phyloP scores from a whole-genome alignment of 1,139 yeast species.

The Ashbya aceris region DNA sequence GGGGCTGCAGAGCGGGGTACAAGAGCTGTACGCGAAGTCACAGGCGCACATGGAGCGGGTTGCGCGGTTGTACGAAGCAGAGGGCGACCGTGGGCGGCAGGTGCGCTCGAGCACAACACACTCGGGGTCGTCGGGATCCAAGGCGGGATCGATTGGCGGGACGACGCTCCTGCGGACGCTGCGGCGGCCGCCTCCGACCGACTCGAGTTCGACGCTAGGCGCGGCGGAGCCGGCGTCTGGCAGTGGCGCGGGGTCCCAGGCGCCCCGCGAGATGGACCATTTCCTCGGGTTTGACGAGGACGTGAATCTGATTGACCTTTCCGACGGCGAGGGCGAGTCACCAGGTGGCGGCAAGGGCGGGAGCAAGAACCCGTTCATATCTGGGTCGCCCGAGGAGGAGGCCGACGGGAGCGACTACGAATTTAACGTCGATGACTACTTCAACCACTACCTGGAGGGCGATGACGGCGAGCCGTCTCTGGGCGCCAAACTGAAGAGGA shows the following conservation, averaged over 20 bases:
- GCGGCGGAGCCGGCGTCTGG: background rate
- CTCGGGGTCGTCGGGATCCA: background rate
- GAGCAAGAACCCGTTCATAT: background rate
- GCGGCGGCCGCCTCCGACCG: conserved; percentile 1
- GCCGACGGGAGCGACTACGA: conserved; percentile 6
- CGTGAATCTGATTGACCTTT: conserved; percentile 9
- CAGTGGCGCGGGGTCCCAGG: background rate
- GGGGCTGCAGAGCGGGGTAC: conserved; percentile 31
- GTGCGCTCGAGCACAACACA: background rate
- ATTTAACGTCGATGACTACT: conserved; percentile 20
- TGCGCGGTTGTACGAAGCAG: conserved; percentile 15
- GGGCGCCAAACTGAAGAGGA: background rate
- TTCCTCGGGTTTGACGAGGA: conserved; percentile 14
- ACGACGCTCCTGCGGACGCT: conserved; percentile 4
- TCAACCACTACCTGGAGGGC: conserved; percentile 16
- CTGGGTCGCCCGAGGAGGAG: background rate
- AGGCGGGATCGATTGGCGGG: background rate
- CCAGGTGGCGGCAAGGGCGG: background rate
- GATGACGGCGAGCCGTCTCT: conserved; percentile 12
- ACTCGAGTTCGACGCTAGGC: background rate
- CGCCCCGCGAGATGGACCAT: conserved; percentile 1
- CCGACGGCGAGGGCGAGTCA: conserved; percentile 9
- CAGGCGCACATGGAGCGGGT: conserved; percentile 33
- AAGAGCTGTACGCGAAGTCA: conserved; percentile 29
- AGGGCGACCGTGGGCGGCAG: background rate